These are phyloP conservation scores for Claviceps humidiphila DNA, from an alignment of 2,329 filamentous ascomycete species.

Conservation along the genomic window DNA sequence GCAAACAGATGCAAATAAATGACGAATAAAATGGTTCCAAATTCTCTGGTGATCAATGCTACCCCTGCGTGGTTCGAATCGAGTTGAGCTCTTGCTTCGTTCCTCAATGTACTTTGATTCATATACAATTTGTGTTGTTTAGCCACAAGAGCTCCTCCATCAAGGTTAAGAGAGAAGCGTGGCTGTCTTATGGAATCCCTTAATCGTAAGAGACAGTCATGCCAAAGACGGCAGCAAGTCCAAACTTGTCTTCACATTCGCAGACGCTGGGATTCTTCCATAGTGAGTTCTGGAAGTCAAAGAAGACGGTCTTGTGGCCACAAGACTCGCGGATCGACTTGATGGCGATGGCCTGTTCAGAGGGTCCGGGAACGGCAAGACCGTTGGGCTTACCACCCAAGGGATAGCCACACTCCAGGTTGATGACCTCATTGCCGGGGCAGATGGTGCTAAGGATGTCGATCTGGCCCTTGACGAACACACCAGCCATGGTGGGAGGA, in stretches of 20 bases:
- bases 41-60: no score
- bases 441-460: conserved; percentile 58
- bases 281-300: conserved; percentile 64
- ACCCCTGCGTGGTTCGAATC: conserved; percentile 7
- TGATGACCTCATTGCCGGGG: conserved; percentile 57
- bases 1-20: background rate
- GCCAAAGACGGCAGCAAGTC: conserved; percentile 26
- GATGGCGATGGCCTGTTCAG: conserved; percentile 62
- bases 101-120: conserved; percentile 9
- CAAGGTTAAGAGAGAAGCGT: background rate
- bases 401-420: conserved; percentile 90
- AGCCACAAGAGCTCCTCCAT: background rate
- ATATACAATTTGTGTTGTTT: conserved; percentile 12
- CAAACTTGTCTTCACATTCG: conserved; percentile 71
- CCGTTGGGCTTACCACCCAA: conserved; percentile 57
- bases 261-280: conserved; percentile 68
- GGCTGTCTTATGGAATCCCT: background rate
- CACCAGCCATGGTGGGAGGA: conserved; percentile 51
- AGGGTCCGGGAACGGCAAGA: conserved; percentile 49
- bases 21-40: no score
- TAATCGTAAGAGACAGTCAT: background rate
- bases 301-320: conserved; percentile 63
- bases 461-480: conserved; percentile 64
- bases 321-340: conserved; percentile 50
- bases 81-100: conserved; percentile 3